Evolutionary conservation across 345 rosid genomes (phyloP), one percentile per base, ranked within the genome.

Genomic region (Gossypium thurberi): DNA sequence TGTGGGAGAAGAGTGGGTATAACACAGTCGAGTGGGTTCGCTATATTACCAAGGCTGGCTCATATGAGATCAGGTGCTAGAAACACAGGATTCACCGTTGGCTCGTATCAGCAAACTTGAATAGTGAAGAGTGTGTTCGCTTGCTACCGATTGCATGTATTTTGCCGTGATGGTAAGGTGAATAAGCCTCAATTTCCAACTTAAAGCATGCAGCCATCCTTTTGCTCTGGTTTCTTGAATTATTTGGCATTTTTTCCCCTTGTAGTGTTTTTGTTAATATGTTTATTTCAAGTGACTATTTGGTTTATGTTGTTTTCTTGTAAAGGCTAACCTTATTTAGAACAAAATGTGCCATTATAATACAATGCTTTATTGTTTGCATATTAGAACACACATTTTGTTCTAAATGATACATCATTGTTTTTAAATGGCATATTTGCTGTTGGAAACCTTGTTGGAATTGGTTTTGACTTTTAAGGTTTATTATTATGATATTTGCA

Each of bases 1-100:
- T 96, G 11, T 96, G 99, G 99, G 98, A 96, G 84, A 93, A 96
- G 89, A 96, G 97, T 93, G 99, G 99, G 28, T 93, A 93, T 84
- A 96, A 88, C 86, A 96, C 99, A 0, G 97, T 96, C 8, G 98
- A 96, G 78, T 96, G 99, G 98, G 99, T 91, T 75, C 91, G 98
- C 12, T 91, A 96, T 74, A 96, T 96, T 40, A 93, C 97, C 8
- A 96, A 93, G 80, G 99, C 98, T 0, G 99, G 99, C 18, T 93
- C 99, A 2, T 96, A 91, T 10, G 99, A 96, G 91, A 84, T 96
- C 81, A 90, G 99, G 85, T 89, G 97, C 91, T 93, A 87, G 80
- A 75, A 72, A 55, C 62, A 52, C n/a, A 61, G 17, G 46, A 52
- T 56, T 76, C 13, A n/a, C 56, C 10, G 47, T 6, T 20, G 62